A percentile compares a stretch with the other conserved stretches of the same genome.
Evolutionary conservation across 371 early-diverging fungal species (phyloP).

Genomic region (Entomophthora muscae): DNA sequence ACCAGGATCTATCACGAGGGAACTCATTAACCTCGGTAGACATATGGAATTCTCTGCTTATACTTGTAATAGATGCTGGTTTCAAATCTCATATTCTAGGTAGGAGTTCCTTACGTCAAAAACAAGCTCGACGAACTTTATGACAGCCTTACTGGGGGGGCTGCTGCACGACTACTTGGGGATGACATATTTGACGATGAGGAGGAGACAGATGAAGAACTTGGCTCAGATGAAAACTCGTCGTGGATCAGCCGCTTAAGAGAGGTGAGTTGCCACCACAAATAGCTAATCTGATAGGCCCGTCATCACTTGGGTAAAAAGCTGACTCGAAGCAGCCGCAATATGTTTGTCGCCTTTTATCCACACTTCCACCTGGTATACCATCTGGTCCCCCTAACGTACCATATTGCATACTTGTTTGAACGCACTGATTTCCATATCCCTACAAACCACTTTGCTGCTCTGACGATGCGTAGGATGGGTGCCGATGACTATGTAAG

Average conservation of each 20-base stretch:
- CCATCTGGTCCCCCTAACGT: constrained; percentile 35
- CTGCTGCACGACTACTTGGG: constrained; percentile 45
- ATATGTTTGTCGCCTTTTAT: constrained; percentile 22
- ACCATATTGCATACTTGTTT: constrained; percentile 64
- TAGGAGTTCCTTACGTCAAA: constrained; percentile 57
- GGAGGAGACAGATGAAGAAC: constrained; percentile 15
- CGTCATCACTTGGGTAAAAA: not conserved
- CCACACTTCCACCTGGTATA: constrained; percentile 47
- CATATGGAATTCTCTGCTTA: constrained; percentile 35
- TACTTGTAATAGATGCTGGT: not conserved
- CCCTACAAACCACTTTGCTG: constrained; percentile 60
- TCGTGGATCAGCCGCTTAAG: not conserved
- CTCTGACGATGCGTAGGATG: constrained; percentile 59
- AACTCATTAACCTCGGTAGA: constrained; percentile 20
- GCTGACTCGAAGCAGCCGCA: not conserved
- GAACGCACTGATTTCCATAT: constrained; percentile 56
- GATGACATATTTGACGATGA: constrained; percentile 20
- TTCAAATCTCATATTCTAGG: constrained; percentile 12
- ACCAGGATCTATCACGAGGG: not conserved
- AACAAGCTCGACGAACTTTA: constrained; percentile 51
- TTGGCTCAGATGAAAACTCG: constrained; percentile 1
- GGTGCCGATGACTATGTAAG: constrained; percentile 63
- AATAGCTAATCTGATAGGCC: not conserved
- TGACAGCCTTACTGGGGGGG: constrained; percentile 43
- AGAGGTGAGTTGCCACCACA: not conserved